Evolutionary conservation across 306 rosid genomes (phyloP).

Genomic region (Carpinus fangiana): DNA sequence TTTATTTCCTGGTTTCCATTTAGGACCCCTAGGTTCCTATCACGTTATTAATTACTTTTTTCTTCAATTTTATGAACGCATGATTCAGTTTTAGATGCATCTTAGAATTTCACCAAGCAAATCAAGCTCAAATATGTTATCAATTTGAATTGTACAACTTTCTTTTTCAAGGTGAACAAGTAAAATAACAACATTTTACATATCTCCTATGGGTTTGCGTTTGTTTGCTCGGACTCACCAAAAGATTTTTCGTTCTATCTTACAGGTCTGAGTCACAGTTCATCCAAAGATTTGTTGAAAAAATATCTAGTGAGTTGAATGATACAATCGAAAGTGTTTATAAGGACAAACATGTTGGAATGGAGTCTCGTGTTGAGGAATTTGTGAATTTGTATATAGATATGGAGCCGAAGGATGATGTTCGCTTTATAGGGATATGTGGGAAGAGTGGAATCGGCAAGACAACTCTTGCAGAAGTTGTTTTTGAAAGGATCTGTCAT

Average conservation of each 20-base stretch:
- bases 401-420: neutral
- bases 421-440: neutral
- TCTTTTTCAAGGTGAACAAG: neutral
- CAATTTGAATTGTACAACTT: too few relatives aligned
- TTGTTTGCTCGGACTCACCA: neutral
- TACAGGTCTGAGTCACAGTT: slow-evolving; percentile 13
- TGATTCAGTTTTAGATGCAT: too few relatives aligned
- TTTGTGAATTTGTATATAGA: neutral
- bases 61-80: too few relatives aligned
- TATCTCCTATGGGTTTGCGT: too few relatives aligned
- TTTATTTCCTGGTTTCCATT: too few relatives aligned
- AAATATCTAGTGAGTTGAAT: neutral
- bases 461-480: neutral
- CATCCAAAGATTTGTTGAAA: neutral
- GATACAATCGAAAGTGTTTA: too few relatives aligned
- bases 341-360: neutral
- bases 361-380: neutral
- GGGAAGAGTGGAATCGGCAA: neutral
- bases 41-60: too few relatives aligned
- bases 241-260: neutral
- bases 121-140: too few relatives aligned
- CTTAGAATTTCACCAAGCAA: too few relatives aligned
- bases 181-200: neutral
- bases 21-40: too few relatives aligned
- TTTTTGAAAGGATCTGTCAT: neutral